Evolutionary conservation across 2,329 filamentous ascomycete genomes (phyloP), one percentile per base, ranked within the genome.

Genomic region (Talaromyces sp.): DNA sequence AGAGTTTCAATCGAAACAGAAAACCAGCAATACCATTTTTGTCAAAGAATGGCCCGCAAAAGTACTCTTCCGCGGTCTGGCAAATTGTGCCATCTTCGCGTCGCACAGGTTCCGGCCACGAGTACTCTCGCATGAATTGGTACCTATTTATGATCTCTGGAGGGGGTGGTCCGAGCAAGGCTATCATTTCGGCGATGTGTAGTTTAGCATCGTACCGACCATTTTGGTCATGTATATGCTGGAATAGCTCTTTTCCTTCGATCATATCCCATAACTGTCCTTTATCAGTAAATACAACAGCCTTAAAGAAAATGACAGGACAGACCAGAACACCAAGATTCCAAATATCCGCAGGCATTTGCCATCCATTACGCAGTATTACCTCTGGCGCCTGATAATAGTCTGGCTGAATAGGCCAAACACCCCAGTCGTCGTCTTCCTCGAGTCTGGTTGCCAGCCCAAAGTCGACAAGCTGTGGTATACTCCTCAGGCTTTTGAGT

Each of bases 181-280:
- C 72, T 57, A 77, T 76, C 69, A 80, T 79, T 62, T 79, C 69
- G 6, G 76, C 75, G 10, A 80, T 61, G 60, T 79, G 74, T 55
- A 66, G 48, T 68, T 71, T 74, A 43, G 72, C 66, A 65, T 70
- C 66, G 53, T 79, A 79, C 26, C 64, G 63, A 61, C 71, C 71
- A 48, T 74, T 27, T 62, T 69, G 43, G 63, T 73, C 66, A 66
- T 74, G 62, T 19, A 75, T 72, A 62, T 70, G 65, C 57, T 58
- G 69, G 59, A 77, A 77, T 61, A 77, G 63, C 57, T 74, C 72
- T 67, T 69, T 71, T 29, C 68, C 68, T 67, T 71, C 68, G 24
- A 75, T 66, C 58, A 77, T 65, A 70, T 77, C 71, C 74, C 71
- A 77, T 46, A 77, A 56, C 62, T 63, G 3, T 48, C 26, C 24